Evolutionary conservation across 331 rosid species (phyloP).

Genomic region (Acacia pycnantha): DNA sequence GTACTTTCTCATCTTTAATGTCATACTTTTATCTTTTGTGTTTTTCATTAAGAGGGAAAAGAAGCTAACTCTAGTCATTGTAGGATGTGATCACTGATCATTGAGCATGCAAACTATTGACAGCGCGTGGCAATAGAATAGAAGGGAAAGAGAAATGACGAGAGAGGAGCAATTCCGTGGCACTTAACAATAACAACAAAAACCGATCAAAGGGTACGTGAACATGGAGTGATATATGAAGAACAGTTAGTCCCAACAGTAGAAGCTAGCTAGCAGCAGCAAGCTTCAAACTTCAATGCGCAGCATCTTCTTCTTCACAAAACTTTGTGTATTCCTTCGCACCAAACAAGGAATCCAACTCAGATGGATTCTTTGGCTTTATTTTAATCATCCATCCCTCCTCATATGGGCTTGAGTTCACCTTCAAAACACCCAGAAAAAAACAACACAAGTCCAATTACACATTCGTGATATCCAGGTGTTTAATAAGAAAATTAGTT

Average conservation of each 20-base stretch:
- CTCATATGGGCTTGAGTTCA: conserved; percentile 81
- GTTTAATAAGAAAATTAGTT: too few species aligned
- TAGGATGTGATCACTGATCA: background rate
- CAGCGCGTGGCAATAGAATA: background rate
- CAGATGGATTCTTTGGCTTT: conserved; percentile 77
- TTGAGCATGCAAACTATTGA: background rate
- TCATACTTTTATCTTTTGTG: background rate
- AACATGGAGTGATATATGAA: conserved; percentile 9
- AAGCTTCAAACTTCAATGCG: conserved; percentile 47
- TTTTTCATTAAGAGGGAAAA: background rate
- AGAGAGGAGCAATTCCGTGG: conserved; percentile 22
- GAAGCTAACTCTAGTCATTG: background rate
- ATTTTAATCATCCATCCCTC: conserved; percentile 97
- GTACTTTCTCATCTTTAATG: background rate
- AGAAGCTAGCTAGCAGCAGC: background rate
- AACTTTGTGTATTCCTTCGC: conserved; percentile 82
- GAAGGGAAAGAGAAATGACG: background rate
- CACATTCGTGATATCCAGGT: background rate
- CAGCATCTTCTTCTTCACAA: conserved; percentile 96
- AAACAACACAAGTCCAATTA: background rate
- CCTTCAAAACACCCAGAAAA: conserved; percentile 35
- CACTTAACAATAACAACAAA: conserved; percentile 23
- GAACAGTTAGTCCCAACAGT: conserved; percentile 35
- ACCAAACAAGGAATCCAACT: conserved; percentile 75
- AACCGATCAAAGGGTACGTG: conserved; percentile 12